Evolutionary conservation across 2,329 filamentous ascomycete genomes (phyloP).

Genomic region (Kalmusia sp.): DNA sequence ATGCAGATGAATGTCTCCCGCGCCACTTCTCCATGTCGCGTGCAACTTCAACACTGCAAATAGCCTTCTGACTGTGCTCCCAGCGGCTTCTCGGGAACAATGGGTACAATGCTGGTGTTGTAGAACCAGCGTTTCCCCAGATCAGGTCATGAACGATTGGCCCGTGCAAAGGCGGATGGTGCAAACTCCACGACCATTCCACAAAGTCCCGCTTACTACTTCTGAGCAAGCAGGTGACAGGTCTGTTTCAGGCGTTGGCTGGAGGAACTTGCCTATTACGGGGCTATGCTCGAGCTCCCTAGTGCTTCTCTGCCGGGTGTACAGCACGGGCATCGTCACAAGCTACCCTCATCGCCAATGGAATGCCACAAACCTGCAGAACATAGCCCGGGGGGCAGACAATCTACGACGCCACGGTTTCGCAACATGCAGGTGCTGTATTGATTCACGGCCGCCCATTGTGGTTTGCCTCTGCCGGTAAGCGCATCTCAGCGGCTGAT

Average conservation of each 20-base stretch:
- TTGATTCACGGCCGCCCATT: slow-evolving; percentile 31
- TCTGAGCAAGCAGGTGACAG: slow-evolving; percentile 28
- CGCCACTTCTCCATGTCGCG: neutral
- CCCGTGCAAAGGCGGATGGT: slow-evolving; percentile 36
- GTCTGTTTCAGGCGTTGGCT: slow-evolving; percentile 27
- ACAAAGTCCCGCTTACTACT: slow-evolving; percentile 22
- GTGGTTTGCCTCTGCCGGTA: slow-evolving; percentile 20
- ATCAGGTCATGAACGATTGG: slow-evolving; percentile 43
- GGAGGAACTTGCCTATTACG: slow-evolving; percentile 25
- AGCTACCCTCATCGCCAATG: slow-evolving; percentile 25
- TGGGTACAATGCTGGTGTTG: slow-evolving; percentile 34
- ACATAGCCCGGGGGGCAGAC: slow-evolving; percentile 29
- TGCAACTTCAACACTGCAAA: slow-evolving; percentile 23
- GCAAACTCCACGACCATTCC: slow-evolving; percentile 31
- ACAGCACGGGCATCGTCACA: slow-evolving; percentile 42
- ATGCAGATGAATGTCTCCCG: neutral
- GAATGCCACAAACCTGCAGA: slow-evolving; percentile 28
- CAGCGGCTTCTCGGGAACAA: slow-evolving; percentile 29
- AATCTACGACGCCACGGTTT: slow-evolving; percentile 43
- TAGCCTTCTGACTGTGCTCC: slow-evolving; percentile 27
- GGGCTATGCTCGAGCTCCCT: slow-evolving; percentile 22
- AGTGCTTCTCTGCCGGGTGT: slow-evolving; percentile 16
- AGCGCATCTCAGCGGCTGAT: slow-evolving; percentile 6
- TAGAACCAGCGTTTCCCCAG: slow-evolving; percentile 30
- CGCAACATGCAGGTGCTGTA: slow-evolving; percentile 39